Evolutionary conservation across 768 basidiomycete genomes (phyloP).

Genomic region (Tricholoma sp.): DNA sequence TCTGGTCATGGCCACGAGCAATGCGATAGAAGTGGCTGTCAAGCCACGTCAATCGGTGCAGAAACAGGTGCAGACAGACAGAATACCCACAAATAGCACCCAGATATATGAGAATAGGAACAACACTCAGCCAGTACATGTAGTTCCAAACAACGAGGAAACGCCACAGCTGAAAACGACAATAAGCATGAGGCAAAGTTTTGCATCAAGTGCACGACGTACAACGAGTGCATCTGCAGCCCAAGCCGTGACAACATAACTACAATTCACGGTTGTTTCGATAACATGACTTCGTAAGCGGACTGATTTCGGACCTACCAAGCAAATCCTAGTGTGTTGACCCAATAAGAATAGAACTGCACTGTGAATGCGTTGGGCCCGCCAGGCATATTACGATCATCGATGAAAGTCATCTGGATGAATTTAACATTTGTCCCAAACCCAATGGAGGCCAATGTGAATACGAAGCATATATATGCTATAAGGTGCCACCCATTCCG

Average conservation of each 20-base stretch:
- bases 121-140: not conserved
- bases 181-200: not conserved
- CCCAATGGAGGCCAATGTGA: slow-evolving; percentile 17
- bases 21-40: not conserved
- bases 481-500: slow-evolving; percentile 1
- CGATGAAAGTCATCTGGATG: slow-evolving; percentile 15
- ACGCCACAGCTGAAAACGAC: not conserved
- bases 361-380: slow-evolving; percentile 10
- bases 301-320: not conserved
- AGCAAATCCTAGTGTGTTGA: slow-evolving; percentile 3
- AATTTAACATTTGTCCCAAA: slow-evolving; percentile 15
- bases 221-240: not conserved
- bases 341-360: not conserved
- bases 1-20: not conserved
- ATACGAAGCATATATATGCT: slow-evolving; percentile 13
- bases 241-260: not conserved
- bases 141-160: not conserved
- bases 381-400: slow-evolving; percentile 15
- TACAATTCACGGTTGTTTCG: too few species aligned
- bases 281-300: not conserved
- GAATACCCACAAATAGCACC: not conserved
- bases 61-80: not conserved
- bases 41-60: not conserved
- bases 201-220: not conserved
- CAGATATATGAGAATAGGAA: not conserved